Percentiles rank a stretch among this genome's conserved stretches.
phyloP scores from a whole-genome alignment of 352 stramenopile species.

The Globisporangium cederbergense region DNA sequence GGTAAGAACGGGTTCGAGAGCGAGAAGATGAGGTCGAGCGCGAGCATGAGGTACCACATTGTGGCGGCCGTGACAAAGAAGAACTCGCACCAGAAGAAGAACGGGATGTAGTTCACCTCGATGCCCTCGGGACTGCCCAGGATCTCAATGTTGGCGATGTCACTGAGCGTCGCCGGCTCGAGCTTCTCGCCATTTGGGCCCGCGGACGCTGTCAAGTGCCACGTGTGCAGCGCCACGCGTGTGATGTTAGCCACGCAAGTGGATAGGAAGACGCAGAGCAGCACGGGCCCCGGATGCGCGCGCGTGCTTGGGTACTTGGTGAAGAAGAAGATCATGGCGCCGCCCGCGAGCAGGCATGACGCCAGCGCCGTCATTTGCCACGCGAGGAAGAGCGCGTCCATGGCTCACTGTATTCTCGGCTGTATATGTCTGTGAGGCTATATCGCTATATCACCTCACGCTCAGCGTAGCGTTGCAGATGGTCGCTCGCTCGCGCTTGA shows the following conservation, averaged over 20 bases:
- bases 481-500: too few relatives aligned
- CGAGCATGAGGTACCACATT: conserved; percentile 86
- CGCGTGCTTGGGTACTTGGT: conserved; percentile 55
- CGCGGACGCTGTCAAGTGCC: conserved; percentile 25
- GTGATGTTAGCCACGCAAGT: conserved; percentile 63
- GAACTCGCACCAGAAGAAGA: conserved; percentile 84
- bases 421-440: background rate
- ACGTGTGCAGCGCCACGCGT: conserved; percentile 60
- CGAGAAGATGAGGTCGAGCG: conserved; percentile 84
- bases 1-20: conserved; percentile 85
- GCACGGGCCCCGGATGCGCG: conserved; percentile 63
- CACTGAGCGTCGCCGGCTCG: conserved; percentile 45
- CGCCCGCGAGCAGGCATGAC: conserved; percentile 46
- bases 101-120: conserved; percentile 43
- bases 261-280: conserved; percentile 77
- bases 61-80: conserved; percentile 79
- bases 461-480: background rate
- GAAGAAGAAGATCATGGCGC: conserved; percentile 72
- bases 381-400: conserved; percentile 60
- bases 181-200: conserved; percentile 12
- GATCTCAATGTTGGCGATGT: conserved; percentile 61
- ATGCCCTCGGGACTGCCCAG: conserved; percentile 22
- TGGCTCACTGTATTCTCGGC: conserved; percentile 7
- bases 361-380: conserved; percentile 74
- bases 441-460: background rate